Evolutionary conservation across 768 basidiomycete genomes (phyloP), one percentile per base, ranked within the genome.

Genomic region (Auriscalpium orientale): DNA sequence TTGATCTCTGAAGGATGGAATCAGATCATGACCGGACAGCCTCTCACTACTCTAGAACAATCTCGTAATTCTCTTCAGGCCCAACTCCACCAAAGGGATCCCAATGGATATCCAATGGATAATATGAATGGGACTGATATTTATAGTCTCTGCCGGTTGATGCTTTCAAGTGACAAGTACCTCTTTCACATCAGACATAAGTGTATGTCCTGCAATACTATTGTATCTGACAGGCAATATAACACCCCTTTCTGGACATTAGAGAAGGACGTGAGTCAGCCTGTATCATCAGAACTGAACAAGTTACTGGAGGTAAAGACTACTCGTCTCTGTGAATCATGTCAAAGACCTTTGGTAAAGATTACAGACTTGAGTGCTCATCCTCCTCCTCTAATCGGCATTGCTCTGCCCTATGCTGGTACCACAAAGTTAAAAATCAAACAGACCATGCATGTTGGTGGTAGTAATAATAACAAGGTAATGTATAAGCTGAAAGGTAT

Each of bases 401-500:
- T 43, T 43, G 40, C 40, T 18, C 8, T 43, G 12, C 13, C 22
- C 8, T n/a, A 18, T 37, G 33, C 53, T 47, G 16, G 9, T 37
- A 16, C 49, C 15, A 36, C 7, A 33, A 28, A 28, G 28, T 20
- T 51, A 15, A 28, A 40, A 51, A 37, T 44, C 18, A 22, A 21
- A 9, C 22, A 49, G 16, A 43, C 28, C 44, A 34, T 37, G 7
- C n/a, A 13, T 16, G 36, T 51, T 7, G n/a, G 34, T 7, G 8
- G 16, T n/a, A n/a, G 36, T 11, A 51, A 11, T 11, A 51, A 11
- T 4, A 51, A 38, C 18, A 38, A 51, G 16, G 20, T 12, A 36
- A 37, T 36, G 20, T 47, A 37, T 11, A 45, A 40, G 21, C 35
- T 68, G 22, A 45, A 10, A 35, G 68, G 65, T 10, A 49, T 67